phyloP scores from a whole-genome alignment of 2,329 filamentous ascomycete genomes.

The Penicillium sp. region DNA sequence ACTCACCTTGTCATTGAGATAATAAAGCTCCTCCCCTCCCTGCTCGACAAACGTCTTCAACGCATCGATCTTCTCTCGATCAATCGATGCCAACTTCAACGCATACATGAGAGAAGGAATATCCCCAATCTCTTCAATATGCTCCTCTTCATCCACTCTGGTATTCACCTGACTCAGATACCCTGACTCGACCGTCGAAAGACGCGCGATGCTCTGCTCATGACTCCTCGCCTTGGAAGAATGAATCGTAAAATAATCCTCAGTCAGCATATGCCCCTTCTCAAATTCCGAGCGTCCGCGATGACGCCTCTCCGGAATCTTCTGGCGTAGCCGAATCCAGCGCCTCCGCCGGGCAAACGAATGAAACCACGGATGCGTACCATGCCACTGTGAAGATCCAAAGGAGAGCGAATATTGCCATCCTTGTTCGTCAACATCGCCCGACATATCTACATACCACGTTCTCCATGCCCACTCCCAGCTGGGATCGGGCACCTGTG shows the following conservation, averaged over 20 bases:
- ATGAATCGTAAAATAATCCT: slow-evolving; percentile 78
- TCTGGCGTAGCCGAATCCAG: slow-evolving; percentile 81
- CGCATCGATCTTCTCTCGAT: slow-evolving; percentile 86
- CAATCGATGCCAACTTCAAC: slow-evolving; percentile 72
- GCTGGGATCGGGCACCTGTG: slow-evolving; percentile 88
- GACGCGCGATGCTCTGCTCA: slow-evolving; percentile 43
- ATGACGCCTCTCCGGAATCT: slow-evolving; percentile 40
- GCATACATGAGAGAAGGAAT: slow-evolving; percentile 68
- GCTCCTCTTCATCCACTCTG: slow-evolving; percentile 47
- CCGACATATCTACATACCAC: slow-evolving; percentile 76
- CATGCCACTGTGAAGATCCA: slow-evolving; percentile 79
- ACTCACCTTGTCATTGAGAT: slow-evolving; percentile 64
- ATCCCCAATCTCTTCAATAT: slow-evolving; percentile 59
- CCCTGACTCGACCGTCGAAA: slow-evolving; percentile 29
- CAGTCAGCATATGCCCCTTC: slow-evolving; percentile 64
- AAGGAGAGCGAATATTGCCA: slow-evolving; percentile 98
- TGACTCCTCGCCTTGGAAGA: slow-evolving; percentile 50
- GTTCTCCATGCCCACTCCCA: slow-evolving; percentile 86
- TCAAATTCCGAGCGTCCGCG: slow-evolving; percentile 39
- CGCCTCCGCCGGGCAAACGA: slow-evolving; percentile 88
- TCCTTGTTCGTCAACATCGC: slow-evolving; percentile 81
- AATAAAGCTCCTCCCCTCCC: slow-evolving; percentile 71
- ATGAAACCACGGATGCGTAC: slow-evolving; percentile 84
- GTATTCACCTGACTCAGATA: slow-evolving; percentile 39
- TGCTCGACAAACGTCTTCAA: slow-evolving; percentile 80